phyloP scores from a whole-genome alignment of 176 grass and related monocot species.

The Hordeum marinum region DNA sequence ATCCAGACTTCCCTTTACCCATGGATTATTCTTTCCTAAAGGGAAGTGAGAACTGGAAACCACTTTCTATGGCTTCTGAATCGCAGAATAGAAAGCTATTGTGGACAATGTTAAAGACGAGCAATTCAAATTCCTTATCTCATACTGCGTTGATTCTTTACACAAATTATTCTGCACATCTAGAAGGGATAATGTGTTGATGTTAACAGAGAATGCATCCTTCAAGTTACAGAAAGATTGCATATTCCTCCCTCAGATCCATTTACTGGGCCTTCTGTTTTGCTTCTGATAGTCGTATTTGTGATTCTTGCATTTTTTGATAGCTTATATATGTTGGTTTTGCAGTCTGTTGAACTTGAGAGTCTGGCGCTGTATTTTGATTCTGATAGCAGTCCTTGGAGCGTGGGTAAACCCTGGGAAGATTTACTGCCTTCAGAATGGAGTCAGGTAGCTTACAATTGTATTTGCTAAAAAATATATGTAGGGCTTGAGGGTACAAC shows the following conservation, averaged over 20 bases:
- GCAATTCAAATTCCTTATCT: background rate
- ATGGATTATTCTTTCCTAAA: background rate
- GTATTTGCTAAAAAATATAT: conserved; percentile 13
- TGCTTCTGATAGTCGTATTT: background rate
- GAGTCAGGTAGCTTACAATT: conserved; percentile 65
- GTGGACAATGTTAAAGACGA: conserved; percentile 5
- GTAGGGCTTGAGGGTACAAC: background rate
- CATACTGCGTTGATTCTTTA: conserved; percentile 1
- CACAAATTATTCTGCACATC: background rate
- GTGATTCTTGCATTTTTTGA: conserved; percentile 22
- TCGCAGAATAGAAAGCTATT: conserved; percentile 1
- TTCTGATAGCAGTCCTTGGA: conserved; percentile 86
- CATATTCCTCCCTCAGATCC: background rate
- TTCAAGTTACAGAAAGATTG: background rate
- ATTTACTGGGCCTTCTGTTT: conserved; percentile 4
- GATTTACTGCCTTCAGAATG: conserved; percentile 91
- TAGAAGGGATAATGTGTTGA: conserved; percentile 8
- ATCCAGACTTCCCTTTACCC: background rate
- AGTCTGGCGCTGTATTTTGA: conserved; percentile 96
- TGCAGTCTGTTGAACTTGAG: conserved; percentile 91
- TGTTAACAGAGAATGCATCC: conserved; percentile 9
- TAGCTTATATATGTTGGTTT: conserved; percentile 34
- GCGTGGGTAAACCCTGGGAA: conserved; percentile 75
- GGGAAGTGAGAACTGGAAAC: conserved; percentile 6
- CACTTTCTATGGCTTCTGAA: background rate